Conservation (phyloP, 2,329 filamentous ascomycete genomes). For the Botrytis galanthina region DNA sequence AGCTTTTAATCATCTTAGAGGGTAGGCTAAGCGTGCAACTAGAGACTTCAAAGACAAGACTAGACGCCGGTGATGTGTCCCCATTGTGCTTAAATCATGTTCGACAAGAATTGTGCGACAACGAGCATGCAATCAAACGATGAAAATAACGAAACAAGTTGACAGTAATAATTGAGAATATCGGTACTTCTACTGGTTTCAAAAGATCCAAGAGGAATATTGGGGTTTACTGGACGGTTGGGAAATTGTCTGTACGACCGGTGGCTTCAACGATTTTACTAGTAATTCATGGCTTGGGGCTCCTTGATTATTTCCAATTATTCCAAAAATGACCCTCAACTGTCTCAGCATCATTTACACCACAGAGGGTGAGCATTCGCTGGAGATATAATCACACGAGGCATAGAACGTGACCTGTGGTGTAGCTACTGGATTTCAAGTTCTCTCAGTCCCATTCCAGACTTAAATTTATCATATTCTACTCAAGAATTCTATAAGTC, state of each 20-base stretch:
- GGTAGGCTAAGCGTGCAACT: neutral
- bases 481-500: no score
- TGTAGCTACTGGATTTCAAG: no score
- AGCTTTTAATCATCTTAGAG: neutral
- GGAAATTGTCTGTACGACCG: no score
- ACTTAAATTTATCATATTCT: no score
- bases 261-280: rapidly evolving
- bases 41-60: neutral
- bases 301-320: neutral
- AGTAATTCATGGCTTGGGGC: rapidly evolving
- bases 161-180: neutral
- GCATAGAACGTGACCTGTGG: neutral
- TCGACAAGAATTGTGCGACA: neutral
- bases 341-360: neutral
- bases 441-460: no score
- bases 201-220: no score
- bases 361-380: neutral
- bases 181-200: neutral
- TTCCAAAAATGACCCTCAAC: neutral
- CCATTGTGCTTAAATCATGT: neutral
- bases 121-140: neutral
- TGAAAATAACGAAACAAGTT: neutral
- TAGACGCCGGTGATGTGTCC: rapidly evolving
- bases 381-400: neutral
- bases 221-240: no score